Evolutionary conservation across 495 filamentous ascomycete species (phyloP).

Genomic region (Aspergillus avenaceus): DNA sequence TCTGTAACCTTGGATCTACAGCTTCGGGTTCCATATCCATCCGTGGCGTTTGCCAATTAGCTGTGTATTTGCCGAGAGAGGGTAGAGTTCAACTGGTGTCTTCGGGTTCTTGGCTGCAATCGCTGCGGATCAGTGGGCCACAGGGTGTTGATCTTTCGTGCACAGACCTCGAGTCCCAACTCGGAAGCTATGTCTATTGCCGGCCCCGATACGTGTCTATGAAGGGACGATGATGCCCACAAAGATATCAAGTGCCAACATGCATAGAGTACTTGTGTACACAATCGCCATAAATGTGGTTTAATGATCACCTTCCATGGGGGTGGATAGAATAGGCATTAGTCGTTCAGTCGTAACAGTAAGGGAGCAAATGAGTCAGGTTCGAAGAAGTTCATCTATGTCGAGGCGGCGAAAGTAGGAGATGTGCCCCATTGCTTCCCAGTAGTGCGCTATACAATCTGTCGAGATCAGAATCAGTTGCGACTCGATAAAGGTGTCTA

Average conservation of each 20-base stretch:
- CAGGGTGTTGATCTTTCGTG: not conserved
- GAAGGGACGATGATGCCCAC: not conserved
- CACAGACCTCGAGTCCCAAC: not conserved
- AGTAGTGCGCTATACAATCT: constrained; percentile 76
- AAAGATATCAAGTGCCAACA: not conserved
- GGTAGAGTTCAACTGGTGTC: not conserved
- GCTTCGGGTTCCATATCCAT: not conserved
- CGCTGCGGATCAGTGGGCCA: not conserved
- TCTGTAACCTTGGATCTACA: not conserved
- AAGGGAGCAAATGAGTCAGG: constrained; percentile 8
- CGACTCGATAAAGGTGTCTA: constrained; percentile 68
- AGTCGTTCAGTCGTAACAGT: constrained; percentile 6
- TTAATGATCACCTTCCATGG: not conserved
- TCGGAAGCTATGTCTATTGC: not conserved
- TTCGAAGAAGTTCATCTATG: constrained; percentile 73
- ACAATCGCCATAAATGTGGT: not conserved
- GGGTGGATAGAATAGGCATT: not conserved
- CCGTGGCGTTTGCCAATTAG: not conserved
- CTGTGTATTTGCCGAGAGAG: not conserved
- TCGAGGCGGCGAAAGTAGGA: constrained; percentile 77
- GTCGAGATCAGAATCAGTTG: constrained; percentile 77
- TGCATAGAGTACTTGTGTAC: not conserved
- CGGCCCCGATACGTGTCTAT: not conserved
- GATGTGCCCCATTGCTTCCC: constrained; percentile 74
- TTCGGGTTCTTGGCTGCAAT: not conserved